Base-by-base conservation (phyloP, 139 green algal species). In the Diplosphaera chodatii region DNA sequence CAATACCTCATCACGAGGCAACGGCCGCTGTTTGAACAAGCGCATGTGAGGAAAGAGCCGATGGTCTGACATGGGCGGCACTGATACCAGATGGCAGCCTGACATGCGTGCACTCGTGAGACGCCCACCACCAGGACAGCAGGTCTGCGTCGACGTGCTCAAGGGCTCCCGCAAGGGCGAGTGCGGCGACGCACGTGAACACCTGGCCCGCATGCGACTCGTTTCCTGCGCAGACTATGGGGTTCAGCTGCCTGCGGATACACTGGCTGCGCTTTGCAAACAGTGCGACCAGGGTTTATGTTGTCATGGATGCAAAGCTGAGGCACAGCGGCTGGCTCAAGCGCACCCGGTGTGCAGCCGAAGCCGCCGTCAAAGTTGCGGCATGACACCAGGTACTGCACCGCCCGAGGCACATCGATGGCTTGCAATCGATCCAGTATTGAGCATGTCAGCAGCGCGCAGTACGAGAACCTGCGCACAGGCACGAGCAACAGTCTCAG, bases 291-390 rank as follows among this genome's bases (percentile, higher is more conserved):
- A n/a, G n/a, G n/a, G n/a, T n/a, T n/a, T n/a, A n/a, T n/a, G n/a
- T n/a, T n/a, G n/a, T n/a, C n/a, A n/a, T n/a, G n/a, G n/a, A n/a
- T n/a, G n/a, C n/a, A n/a, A n/a, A n/a, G n/a, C n/a, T n/a, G n/a
- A n/a, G n/a, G n/a, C n/a, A n/a, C n/a, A n/a, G n/a, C n/a, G n/a
- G n/a, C n/a, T n/a, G n/a, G n/a, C n/a, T 25, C 3, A 31, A 22
- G 4, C 71, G 3, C 41, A 91, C 89, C 89, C 74, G 91, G 90
- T 4, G 77, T 88, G 70, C 77, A 84, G 3, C 96, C 96, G 75
- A 98, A 99, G 22, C 96, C 96, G 55, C 94, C 96, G 74, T 99
- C 96, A 78, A 98, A 98, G 79, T 99, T 99, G 40, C 85, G 85
- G 82, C 96, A 99, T 3, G 67, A 32, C 1, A 80, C 73, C 0